Evolutionary conservation across 768 basidiomycete species (phyloP).

Genomic region (Thelephora aurantiotincta): DNA sequence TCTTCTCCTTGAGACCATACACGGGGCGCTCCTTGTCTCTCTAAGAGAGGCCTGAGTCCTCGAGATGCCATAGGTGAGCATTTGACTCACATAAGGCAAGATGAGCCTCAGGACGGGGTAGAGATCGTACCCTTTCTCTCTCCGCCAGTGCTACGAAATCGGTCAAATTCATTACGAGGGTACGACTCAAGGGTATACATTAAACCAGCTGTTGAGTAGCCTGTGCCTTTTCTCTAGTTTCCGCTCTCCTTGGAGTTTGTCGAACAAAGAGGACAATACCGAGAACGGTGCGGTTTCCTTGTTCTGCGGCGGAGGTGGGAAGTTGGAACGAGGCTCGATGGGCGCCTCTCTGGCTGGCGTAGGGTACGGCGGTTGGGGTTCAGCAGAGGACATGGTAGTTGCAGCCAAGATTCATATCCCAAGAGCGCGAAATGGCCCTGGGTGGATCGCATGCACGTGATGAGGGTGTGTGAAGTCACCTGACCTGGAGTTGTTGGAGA

Average conservation of each 20-base stretch:
- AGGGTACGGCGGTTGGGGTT: not conserved
- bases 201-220: conserved; percentile 66
- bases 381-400: not conserved
- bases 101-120: conserved; percentile 84
- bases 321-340: conserved; percentile 13
- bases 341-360: too few relatives aligned
- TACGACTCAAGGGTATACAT: conserved; percentile 30
- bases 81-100: conserved; percentile 60
- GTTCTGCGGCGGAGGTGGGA: conserved; percentile 50
- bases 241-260: conserved; percentile 55
- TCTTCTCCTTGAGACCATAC: conserved; percentile 92
- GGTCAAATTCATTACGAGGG: conserved; percentile 1
- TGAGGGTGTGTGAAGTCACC: not conserved
- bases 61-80: not conserved
- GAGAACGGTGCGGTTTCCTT: conserved; percentile 55
- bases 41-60: conserved; percentile 24
- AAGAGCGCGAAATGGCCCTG: conserved; percentile 7
- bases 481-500: not conserved
- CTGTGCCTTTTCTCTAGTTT: conserved; percentile 63
- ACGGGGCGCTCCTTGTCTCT: conserved; percentile 89
- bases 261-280: conserved; percentile 57
- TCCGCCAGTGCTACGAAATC: conserved; percentile 59
- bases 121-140: conserved; percentile 73
- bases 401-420: not conserved
- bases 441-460: not conserved